Evolutionary conservation across 1,284 basidiomycete genomes (phyloP), one percentile per base, ranked within the genome.

Genomic region (Trametes sp.): DNA sequence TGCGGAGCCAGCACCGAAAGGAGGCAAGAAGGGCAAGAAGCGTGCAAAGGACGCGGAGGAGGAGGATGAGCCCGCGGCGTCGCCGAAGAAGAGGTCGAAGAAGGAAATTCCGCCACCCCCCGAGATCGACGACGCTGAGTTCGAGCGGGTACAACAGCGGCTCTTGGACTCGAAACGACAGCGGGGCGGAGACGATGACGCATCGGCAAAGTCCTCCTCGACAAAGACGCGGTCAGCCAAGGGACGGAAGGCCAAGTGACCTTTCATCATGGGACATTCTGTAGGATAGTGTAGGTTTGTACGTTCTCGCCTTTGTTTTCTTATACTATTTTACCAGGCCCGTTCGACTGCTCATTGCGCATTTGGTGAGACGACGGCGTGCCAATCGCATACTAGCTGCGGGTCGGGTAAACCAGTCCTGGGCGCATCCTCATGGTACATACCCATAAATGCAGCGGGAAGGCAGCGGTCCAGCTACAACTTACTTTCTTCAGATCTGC

Each of bases 71-170:
- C 76, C 74, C n/a, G 75, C 75, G 7, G 76, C 76, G 59, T 77
- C 82, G n/a, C 80, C 84, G 14, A 82, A 77, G 72, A 87, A 85
- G 78, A 87, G 82, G 73, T 74, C 78, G 58, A 75, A 77, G 71
- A 75, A 75, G 63, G 73, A 77, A 28, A 71, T 70, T 14, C 71
- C 75, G 1, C 76, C 78, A 19, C 75, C 81, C 10, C 86, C 85
- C 3, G 85, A 90, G 8, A 87, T 89, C 31, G 83, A 87, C 61
- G 90, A 92, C 28, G 88, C 83, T 41, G 88, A 90, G 72, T 89
- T 90, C 68, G 82, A 84, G 66, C 84, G 81, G 64, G 73, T 88
- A 42, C 90, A 90, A 74, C 78, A 85, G 68, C 85, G 83, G 67
- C 74, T 88, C 3, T 84, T 88, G 69, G 82, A 80, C 8, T 76